Evolutionary conservation across 2,329 filamentous ascomycete genomes (phyloP).

Genomic region (Pseudogymnoascus sp.): DNA sequence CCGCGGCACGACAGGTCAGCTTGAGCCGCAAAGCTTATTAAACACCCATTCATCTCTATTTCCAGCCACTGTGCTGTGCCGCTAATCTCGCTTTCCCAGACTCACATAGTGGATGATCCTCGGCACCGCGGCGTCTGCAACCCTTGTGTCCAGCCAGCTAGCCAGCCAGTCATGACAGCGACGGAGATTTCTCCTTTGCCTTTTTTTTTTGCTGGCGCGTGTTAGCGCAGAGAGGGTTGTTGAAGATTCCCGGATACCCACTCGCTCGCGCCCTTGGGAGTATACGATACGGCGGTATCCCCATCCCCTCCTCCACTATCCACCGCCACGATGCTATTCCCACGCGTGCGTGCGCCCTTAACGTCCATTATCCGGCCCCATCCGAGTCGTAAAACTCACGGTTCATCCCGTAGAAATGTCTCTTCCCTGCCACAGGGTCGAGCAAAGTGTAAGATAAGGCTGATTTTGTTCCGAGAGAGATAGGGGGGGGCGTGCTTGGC

Average conservation of each 20-base stretch:
- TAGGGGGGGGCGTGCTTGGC: neutral
- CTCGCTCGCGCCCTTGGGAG: neutral
- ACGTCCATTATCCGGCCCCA: neutral
- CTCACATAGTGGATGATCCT: conserved; percentile 1
- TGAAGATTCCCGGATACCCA: neutral
- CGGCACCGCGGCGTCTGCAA: neutral
- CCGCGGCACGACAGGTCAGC: neutral
- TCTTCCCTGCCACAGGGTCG: neutral
- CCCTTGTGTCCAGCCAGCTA: neutral
- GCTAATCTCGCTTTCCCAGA: conserved; percentile 3
- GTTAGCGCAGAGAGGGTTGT: too few relatives aligned
- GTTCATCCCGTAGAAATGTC: neutral
- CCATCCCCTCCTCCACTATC: neutral
- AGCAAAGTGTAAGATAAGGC: neutral
- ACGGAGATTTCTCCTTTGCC: neutral
- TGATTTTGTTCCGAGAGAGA: neutral
- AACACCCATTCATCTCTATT: neutral
- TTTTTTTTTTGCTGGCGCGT: neutral
- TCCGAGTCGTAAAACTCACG: neutral
- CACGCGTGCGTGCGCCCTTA: neutral
- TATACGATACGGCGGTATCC: too few relatives aligned
- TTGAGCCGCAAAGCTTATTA: conserved; percentile 8
- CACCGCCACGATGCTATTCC: neutral
- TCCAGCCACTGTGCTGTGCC: neutral
- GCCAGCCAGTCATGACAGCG: neutral